Evolutionary conservation across 768 basidiomycete genomes (phyloP).

Genomic region (Tylopilus plumbeoviolaceoides): DNA sequence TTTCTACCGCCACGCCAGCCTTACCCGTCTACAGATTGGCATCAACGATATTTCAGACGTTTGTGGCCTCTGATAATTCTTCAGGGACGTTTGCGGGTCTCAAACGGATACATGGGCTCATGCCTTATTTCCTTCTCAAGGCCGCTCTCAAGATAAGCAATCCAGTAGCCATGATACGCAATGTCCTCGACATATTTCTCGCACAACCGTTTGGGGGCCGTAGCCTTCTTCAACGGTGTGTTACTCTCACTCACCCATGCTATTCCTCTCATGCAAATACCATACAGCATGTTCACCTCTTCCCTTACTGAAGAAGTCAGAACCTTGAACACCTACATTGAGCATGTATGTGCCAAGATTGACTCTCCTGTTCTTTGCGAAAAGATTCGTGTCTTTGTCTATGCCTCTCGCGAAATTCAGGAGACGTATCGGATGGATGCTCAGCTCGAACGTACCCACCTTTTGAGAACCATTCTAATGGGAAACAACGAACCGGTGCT

Average conservation of each 20-base stretch:
- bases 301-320: slow-evolving; percentile 88
- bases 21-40: slow-evolving; percentile 59
- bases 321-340: slow-evolving; percentile 80
- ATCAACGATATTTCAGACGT: slow-evolving; percentile 93
- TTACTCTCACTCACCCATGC: neutral
- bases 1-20: neutral
- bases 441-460: slow-evolving; percentile 63
- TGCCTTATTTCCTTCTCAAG: slow-evolving; percentile 98
- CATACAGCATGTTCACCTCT: slow-evolving; percentile 86
- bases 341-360: slow-evolving; percentile 81
- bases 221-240: slow-evolving; percentile 83
- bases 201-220: slow-evolving; percentile 95
- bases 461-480: slow-evolving; percentile 77
- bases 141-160: slow-evolving; percentile 89
- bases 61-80: slow-evolving; percentile 88
- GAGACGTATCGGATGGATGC: slow-evolving; percentile 78
- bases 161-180: slow-evolving; percentile 94
- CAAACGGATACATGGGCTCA: slow-evolving; percentile 91
- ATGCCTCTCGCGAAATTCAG: slow-evolving; percentile 86
- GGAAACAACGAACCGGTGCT: slow-evolving; percentile 73
- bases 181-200: slow-evolving; percentile 88
- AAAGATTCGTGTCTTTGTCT: slow-evolving; percentile 82
- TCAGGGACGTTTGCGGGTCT: slow-evolving; percentile 84
- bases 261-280: slow-evolving; percentile 3
- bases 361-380: slow-evolving; percentile 85